Evolutionary conservation across 192 early-diverging fungal species (phyloP), one percentile per base, ranked within the genome.

Genomic region (Phlyctochytrium arcticum): DNA sequence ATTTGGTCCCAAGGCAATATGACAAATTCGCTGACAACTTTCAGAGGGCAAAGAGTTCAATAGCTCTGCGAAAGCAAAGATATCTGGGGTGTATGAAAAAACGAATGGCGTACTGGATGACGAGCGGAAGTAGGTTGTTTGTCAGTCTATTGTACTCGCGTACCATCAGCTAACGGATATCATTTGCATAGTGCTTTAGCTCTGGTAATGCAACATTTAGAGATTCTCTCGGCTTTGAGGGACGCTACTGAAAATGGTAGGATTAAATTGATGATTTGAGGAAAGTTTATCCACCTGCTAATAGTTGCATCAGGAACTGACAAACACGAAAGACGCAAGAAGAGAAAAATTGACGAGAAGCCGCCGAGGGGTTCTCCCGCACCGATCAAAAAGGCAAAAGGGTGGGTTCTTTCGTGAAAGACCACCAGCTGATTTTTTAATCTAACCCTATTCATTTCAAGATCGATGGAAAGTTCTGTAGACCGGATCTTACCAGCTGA

Each of bases 331-430:
- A 48, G 62, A 15, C 67, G 67, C 15, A 69, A 69, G 36, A 69
- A 69, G 59, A 47, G 67, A 8, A 68, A 68, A 32, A 8, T 68
- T 9, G 66, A 68, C 23, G 67, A 69, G 37, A 69, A 69, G 33
- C 48, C n/a, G n/a, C n/a, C 59, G 0, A 61, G 42, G 7, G n/a
- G 36, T 0, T 6, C 64, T 3, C 10, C 51, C 31, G 32, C 27
- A 9, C 39, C 44, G 26, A 49, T 42, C 17, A 62, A 62, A 47
- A 62, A 62, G 32, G 44, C 47, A 26, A 62, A 62, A 62, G 60
- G 23, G 42, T 48, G 49, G 9, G 57, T 37, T 29, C 26, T 29
- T 26, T 26, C 50, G 17, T 30, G 17, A 29, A 30, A 8, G 15
- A 29, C 29, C 19, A 30, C n/a, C 29, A 12, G 5, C 19, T 21